Percentiles rank a stretch among this genome's conserved stretches.
Evolutionary conservation across 108 stramenopile species (phyloP).

Genomic region (Cyclotella atomus): DNA sequence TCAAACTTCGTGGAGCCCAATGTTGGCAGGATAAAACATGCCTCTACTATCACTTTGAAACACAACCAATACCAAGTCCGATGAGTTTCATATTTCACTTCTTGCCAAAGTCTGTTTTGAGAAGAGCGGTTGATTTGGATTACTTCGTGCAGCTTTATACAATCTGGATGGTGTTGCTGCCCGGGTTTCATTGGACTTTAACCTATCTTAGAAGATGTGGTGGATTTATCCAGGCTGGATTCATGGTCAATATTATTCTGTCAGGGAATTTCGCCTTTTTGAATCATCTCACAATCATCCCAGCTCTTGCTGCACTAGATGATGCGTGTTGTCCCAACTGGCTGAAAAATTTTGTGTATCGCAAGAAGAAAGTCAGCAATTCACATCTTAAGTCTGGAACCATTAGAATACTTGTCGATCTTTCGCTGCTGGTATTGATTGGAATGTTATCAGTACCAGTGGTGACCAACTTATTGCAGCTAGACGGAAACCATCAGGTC

Average conservation of each 20-base stretch:
- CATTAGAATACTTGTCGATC: conserved; percentile 31
- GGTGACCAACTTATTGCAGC: conserved; percentile 58
- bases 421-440: conserved; percentile 42
- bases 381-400: conserved; percentile 6
- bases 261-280: conserved; percentile 86
- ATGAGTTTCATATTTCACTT: conserved; percentile 72
- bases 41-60: conserved; percentile 83
- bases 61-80: conserved; percentile 84
- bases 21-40: conserved; percentile 83
- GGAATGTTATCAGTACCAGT: conserved; percentile 55
- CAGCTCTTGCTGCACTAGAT: conserved; percentile 80
- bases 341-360: conserved; percentile 21
- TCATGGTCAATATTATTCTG: conserved; percentile 70
- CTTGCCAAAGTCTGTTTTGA: conserved; percentile 49
- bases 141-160: conserved; percentile 80
- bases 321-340: conserved; percentile 55
- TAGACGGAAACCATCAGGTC: conserved; percentile 45
- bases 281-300: conserved; percentile 82
- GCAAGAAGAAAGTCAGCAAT: not conserved
- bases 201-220: conserved; percentile 45
- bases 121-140: conserved; percentile 66
- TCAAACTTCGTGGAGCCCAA: conserved; percentile 80
- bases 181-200: conserved; percentile 25
- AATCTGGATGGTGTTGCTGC: conserved; percentile 70
- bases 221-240: conserved; percentile 63